Evolutionary conservation across 768 basidiomycete species (phyloP).

Genomic region (Tulasnella sp.): DNA sequence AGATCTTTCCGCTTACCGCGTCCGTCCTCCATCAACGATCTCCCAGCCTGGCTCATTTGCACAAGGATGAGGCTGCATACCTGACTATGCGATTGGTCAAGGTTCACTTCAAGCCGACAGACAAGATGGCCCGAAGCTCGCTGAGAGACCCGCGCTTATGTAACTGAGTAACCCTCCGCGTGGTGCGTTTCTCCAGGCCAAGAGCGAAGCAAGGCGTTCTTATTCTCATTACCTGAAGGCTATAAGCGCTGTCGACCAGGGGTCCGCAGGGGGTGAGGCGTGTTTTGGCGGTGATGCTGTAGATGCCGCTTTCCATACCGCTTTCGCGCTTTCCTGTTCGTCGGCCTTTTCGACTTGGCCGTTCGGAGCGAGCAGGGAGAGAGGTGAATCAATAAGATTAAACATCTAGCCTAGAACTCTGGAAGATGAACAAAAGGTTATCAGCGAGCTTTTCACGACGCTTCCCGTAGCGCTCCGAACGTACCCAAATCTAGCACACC

Average conservation of each 20-base stretch:
- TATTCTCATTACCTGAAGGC: background rate
- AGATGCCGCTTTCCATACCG: too few species aligned
- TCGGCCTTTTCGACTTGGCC: background rate
- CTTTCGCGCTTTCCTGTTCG: too few species aligned
- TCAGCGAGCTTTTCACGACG: background rate
- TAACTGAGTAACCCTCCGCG: background rate
- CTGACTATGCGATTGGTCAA: background rate
- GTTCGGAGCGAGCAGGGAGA: background rate
- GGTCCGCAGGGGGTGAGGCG: background rate
- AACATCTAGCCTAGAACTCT: background rate
- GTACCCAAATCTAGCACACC: background rate
- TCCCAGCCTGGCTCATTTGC: slow-evolving; percentile 12
- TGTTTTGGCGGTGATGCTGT: background rate
- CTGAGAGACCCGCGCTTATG: background rate
- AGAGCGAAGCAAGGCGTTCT: background rate
- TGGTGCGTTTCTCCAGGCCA: background rate
- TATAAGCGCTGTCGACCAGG: background rate
- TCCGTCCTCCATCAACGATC: background rate
- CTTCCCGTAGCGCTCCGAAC: background rate
- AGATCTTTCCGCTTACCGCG: background rate
- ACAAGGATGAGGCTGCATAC: background rate
- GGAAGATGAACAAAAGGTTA: background rate
- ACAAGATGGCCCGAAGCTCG: background rate
- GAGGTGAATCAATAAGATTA: background rate
- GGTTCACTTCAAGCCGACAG: background rate